Conservation (phyloP, 2,329 filamentous ascomycete genomes). For the Ceratocystis colombiana region DNA sequence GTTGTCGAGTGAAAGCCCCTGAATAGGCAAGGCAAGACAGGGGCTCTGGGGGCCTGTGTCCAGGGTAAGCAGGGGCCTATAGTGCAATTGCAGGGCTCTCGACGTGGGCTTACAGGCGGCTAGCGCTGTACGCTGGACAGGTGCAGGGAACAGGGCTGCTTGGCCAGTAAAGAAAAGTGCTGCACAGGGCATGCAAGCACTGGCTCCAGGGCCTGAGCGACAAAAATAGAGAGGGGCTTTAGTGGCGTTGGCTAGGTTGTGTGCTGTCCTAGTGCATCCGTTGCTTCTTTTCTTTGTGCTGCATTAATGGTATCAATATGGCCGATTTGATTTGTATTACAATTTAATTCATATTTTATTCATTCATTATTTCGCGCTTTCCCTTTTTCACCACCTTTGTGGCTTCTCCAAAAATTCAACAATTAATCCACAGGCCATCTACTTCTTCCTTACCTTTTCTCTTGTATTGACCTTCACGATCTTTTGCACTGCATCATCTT, state of each 20-base stretch:
- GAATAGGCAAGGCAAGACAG: not conserved
- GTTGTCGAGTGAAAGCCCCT: not conserved
- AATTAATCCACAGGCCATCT: not conserved
- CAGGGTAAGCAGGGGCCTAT: not conserved
- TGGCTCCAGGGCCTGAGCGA: too few species aligned
- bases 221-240: too few species aligned
- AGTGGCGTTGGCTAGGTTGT: too few species aligned
- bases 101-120: too few species aligned
- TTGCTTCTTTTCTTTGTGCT: not conserved
- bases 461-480: conserved; percentile 2
- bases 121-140: not conserved
- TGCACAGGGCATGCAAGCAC: too few species aligned
- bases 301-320: not conserved
- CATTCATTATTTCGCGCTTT: conserved; percentile 6
- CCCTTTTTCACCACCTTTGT: not conserved
- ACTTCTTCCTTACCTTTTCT: not conserved
- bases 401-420: conserved; percentile 3
- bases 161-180: too few species aligned
- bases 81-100: too few species aligned
- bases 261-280: too few species aligned
- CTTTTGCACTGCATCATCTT: not conserved
- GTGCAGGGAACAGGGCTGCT: not conserved
- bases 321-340: not conserved
- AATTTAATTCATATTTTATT: not conserved
- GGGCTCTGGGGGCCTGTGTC: too few species aligned